Percentiles rank a stretch among this genome's conserved stretches.
These are phyloP conservation scores for Aspergillus sp. DNA, from an alignment of 2,329 filamentous ascomycete species.

Conservation along the genomic window DNA sequence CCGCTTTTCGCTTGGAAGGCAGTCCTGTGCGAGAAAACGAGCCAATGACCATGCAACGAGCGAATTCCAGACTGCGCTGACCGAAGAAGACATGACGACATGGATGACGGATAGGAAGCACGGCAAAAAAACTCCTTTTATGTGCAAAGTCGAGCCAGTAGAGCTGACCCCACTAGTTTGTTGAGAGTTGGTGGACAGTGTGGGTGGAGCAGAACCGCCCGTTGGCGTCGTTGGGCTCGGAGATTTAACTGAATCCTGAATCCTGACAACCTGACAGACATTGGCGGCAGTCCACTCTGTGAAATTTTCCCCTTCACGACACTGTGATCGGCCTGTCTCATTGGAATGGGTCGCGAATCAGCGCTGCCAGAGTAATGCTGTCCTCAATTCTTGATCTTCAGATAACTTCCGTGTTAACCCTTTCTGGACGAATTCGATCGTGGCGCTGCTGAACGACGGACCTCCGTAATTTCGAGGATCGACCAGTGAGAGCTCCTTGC, in stretches of 20 bases:
- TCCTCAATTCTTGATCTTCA: background rate
- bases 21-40: background rate
- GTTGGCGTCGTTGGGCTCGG: background rate
- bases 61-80: background rate
- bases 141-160: too few species aligned
- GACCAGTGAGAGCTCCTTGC: conserved; percentile 8
- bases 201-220: conserved; percentile 3
- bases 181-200: background rate
- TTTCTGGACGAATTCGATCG: conserved; percentile 17
- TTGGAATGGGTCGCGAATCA: background rate
- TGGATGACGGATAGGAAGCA: background rate
- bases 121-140: background rate
- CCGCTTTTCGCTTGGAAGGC: too few species aligned
- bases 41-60: background rate
- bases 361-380: background rate
- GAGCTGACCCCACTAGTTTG: background rate
- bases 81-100: background rate
- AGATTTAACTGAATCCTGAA: conserved; percentile 5
- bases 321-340: background rate
- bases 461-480: conserved; percentile 4
- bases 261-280: background rate
- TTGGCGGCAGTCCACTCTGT: background rate
- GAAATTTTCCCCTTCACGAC: background rate
- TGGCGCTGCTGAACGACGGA: conserved; percentile 22
- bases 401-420: conserved; percentile 7